Conservation (phyloP, 2,329 filamentous ascomycete species). For the Fusarium tupiense region DNA sequence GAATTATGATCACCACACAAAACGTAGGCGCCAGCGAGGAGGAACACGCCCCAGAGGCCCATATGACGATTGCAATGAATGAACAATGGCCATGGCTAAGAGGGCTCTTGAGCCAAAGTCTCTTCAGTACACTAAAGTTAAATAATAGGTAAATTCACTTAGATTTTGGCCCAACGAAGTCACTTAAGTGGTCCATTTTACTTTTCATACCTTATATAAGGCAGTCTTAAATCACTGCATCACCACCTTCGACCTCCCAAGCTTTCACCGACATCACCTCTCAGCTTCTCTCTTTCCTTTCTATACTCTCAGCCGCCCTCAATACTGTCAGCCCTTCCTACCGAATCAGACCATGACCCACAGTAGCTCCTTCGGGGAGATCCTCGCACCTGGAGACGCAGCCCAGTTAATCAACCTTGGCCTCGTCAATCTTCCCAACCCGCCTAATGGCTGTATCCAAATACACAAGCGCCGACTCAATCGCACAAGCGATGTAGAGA, state of each 20-base stretch:
- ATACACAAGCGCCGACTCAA: background rate
- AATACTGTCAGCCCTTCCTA: no score
- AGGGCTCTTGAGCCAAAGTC: background rate
- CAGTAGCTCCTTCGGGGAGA: fast-evolving
- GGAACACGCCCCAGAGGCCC: no score
- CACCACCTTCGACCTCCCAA: background rate
- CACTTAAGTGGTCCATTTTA: background rate
- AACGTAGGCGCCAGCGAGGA: no score
- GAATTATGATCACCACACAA: no score
- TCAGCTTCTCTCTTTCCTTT: background rate
- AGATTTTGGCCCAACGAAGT: background rate
- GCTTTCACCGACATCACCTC: background rate
- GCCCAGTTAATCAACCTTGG: background rate
- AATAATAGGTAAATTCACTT: background rate
- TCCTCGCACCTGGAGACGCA: background rate
- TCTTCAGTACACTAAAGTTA: background rate
- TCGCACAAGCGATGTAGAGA: background rate
- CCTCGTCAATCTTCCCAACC: background rate
- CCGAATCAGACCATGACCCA: background rate
- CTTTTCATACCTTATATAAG: background rate
- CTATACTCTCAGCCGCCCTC: no score
- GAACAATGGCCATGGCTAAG: no score
- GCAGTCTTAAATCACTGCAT: background rate
- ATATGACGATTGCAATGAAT: no score
- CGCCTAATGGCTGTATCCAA: background rate